Base-by-base conservation (phyloP, 371 early-diverging fungal species). In the Apophysomyces sp. region DNA sequence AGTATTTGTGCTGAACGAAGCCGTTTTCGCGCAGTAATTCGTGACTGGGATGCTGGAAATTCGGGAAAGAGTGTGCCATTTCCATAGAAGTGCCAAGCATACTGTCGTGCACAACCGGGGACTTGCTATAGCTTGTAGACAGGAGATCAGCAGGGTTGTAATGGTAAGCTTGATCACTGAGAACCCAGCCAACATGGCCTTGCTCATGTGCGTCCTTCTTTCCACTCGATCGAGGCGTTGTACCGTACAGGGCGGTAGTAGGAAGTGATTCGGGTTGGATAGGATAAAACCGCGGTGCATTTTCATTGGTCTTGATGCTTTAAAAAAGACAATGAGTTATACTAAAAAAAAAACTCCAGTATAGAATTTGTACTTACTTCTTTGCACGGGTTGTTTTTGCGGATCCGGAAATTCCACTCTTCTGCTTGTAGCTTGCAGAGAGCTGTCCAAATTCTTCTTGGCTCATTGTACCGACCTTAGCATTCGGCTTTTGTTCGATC, bases 1-100 rank as follows among this genome's bases (percentile, higher is more conserved):
- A 82, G 76, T 95, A 96, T 74, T 95, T 96, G 76, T 94, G 94
- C 82, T 95, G 95, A 57, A 94, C 81, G 69, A 95, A 96, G 2
- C 95, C 95, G 69, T 94, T 94, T 76, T 96, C 95, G 62, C 89
- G 88, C 69, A 96, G 71, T 26, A 96, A 83, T 71, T 94, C 96
- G 68, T 95, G 95, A 53, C 89, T 88, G 1, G 96, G 96, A 69
- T 96, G 96, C 82, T 96, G 92, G 83, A 93, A 92, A 4, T 79
- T 76, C 15, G 87, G 81, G 70, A 92, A 88, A 16, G 90, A 89
- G 58, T 88, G 88, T 2, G 82, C 78, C 58, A 77, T 76, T 55
- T 81, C 84, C 28, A 76, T 52, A 6, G 83, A 79, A 2, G 75
- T 69, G 30, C 78, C 75, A 6, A 80, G 60, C 57, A 75, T 55